Conservation (phyloP, 73 alveolate genomes). For the Paramecium primaurelia region DNA sequence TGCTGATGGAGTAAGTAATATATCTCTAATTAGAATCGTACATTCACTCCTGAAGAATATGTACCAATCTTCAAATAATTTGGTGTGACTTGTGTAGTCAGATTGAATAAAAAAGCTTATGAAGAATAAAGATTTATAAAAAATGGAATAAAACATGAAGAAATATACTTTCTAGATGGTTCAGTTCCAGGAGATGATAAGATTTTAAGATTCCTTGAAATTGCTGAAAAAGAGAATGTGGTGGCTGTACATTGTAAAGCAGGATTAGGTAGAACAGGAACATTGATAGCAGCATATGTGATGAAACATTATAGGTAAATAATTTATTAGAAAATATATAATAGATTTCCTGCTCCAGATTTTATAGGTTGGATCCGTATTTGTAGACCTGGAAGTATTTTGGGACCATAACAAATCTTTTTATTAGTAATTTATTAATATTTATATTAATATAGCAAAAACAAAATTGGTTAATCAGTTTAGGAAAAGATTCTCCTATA, state of each 20-base stretch:
- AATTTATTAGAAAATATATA: too few relatives aligned
- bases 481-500: constrained; percentile 44
- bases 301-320: constrained; percentile 78
- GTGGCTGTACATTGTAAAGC: constrained; percentile 98
- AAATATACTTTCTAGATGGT: constrained; percentile 93
- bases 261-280: constrained; percentile 97
- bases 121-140: constrained; percentile 73
- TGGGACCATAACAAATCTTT: constrained; percentile 85
- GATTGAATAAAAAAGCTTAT: constrained; percentile 84
- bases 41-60: constrained; percentile 93
- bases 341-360: constrained; percentile 81
- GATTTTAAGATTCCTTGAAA: constrained; percentile 75
- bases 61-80: constrained; percentile 84
- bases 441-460: constrained; percentile 1
- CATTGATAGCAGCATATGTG: constrained; percentile 84
- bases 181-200: constrained; percentile 90
- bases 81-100: constrained; percentile 81
- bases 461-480: constrained; percentile 14
- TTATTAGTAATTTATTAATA: constrained; percentile 37
- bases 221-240: constrained; percentile 82
- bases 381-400: constrained; percentile 87
- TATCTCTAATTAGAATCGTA: constrained; percentile 45
- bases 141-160: constrained; percentile 80
- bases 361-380: constrained; percentile 84
- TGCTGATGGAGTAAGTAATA: constrained; percentile 59